phyloP scores from a whole-genome alignment of 805 yeast genomes.

The Starmerella geochares region DNA sequence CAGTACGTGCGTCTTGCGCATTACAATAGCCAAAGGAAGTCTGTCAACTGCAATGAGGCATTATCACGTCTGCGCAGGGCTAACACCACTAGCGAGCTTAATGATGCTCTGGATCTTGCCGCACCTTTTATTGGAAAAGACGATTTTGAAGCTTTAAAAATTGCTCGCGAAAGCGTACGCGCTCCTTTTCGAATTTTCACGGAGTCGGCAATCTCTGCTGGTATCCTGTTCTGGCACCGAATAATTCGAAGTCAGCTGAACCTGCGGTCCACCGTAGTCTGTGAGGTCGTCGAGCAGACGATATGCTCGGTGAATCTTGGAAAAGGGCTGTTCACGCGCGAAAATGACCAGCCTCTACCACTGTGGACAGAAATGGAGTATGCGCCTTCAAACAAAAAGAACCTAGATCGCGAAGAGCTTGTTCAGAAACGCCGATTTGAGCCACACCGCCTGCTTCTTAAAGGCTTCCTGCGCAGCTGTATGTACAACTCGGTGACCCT shows the following conservation, averaged over 20 bases:
- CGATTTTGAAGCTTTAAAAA: constrained; percentile 7
- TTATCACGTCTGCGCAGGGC: constrained; percentile 3
- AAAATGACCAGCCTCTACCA: constrained; percentile 47
- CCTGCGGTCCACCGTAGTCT: constrained; percentile 48
- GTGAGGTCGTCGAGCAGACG: constrained; percentile 63
- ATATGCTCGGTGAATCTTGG: constrained; percentile 49
- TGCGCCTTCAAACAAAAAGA: constrained; percentile 64
- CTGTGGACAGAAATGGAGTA: constrained; percentile 75
- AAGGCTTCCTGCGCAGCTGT: constrained; percentile 64
- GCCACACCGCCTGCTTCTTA: constrained; percentile 59
- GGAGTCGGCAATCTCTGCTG: constrained; percentile 48
- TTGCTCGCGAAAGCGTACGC: constrained; percentile 27
- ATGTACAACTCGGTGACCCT: constrained; percentile 34
- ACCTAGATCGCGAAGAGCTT: constrained; percentile 44
- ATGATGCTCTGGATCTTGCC: constrained; percentile 7
- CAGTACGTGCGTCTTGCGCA: constrained; percentile 16
- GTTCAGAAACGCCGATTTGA: constrained; percentile 42
- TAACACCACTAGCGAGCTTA: constrained; percentile 1
- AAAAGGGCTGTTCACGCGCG: constrained; percentile 55
- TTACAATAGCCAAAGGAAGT: constrained; percentile 2
- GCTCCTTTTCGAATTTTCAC: constrained; percentile 65
- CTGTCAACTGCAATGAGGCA: not conserved
- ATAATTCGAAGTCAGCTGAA: constrained; percentile 57
- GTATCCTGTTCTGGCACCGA: constrained; percentile 71
- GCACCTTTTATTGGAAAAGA: constrained; percentile 9